Conservation (phyloP, 73 alveolate species). For the Breviolum minutum region DNA sequence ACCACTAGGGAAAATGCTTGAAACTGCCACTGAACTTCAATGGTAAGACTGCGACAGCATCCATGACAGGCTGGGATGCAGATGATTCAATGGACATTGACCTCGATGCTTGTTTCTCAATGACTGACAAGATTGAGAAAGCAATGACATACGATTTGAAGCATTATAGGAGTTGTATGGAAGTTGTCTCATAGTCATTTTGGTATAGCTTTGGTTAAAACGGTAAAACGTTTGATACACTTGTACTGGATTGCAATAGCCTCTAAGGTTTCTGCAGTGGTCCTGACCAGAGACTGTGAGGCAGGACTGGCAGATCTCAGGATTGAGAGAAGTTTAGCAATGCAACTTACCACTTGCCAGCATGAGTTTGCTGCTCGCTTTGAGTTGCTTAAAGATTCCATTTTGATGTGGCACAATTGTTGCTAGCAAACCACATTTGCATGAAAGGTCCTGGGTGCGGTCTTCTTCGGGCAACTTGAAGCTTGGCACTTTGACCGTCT, state of each 20-base stretch:
- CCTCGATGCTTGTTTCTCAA: constrained; percentile 23
- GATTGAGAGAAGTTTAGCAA: background rate
- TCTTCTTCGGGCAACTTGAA: constrained; percentile 68
- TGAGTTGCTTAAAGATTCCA: background rate
- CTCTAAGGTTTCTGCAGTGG: constrained; percentile 22
- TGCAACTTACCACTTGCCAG: background rate
- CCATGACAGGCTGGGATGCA: constrained; percentile 72
- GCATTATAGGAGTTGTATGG: background rate
- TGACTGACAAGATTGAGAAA: background rate
- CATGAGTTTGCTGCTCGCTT: background rate
- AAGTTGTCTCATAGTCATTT: too few relatives aligned
- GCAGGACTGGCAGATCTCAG: background rate
- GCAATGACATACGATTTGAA: background rate
- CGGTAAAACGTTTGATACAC: too few relatives aligned
- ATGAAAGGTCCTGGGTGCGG: constrained; percentile 57
- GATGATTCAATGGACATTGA: constrained; percentile 2
- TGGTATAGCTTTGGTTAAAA: too few relatives aligned
- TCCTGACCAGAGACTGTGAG: constrained; percentile 17
- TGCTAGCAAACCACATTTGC: background rate
- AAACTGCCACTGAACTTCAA: too few relatives aligned
- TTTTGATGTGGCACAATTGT: background rate
- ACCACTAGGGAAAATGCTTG: too few relatives aligned
- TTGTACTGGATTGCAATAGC: too few relatives aligned
- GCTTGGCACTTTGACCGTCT: background rate
- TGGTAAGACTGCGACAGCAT: background rate